Evolutionary conservation across 1,139 yeast species (phyloP).

Genomic region (Chernovozyma aurita): DNA sequence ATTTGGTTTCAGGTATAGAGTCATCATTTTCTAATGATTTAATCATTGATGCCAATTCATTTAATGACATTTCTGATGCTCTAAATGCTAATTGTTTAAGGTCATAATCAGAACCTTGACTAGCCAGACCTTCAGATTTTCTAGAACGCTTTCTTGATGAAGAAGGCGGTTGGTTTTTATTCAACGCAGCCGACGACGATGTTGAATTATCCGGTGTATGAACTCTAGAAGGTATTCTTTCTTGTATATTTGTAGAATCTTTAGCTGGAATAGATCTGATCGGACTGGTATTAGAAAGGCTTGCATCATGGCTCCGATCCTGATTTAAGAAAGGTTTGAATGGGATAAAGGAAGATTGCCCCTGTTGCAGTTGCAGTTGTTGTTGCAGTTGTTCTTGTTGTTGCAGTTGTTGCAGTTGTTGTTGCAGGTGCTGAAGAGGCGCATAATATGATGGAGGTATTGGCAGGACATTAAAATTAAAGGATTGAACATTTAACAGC

Average conservation of each 20-base stretch:
- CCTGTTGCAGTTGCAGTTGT: not conserved
- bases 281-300: not conserved
- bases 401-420: constrained; percentile 8
- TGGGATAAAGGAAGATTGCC: not conserved
- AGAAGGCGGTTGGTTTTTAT: not conserved
- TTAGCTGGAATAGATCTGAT: not conserved
- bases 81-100: constrained; percentile 46
- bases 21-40: constrained; percentile 42
- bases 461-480: not conserved
- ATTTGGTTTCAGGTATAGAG: constrained; percentile 9
- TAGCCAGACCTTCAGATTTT: not conserved
- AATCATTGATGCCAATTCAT: constrained; percentile 48
- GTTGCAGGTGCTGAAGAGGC: constrained; percentile 8
- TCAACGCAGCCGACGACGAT: not conserved
- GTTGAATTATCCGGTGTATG: not conserved
- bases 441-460: not conserved
- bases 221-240: not conserved
- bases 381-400: not conserved
- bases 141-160: not conserved
- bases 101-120: constrained; percentile 19
- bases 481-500: not conserved
- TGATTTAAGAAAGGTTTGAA: not conserved
- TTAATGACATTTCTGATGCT: constrained; percentile 39
- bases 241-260: not conserved
- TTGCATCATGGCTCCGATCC: not conserved